phyloP scores from a whole-genome alignment of 768 basidiomycete genomes.

The Termitomyces sp. region DNA sequence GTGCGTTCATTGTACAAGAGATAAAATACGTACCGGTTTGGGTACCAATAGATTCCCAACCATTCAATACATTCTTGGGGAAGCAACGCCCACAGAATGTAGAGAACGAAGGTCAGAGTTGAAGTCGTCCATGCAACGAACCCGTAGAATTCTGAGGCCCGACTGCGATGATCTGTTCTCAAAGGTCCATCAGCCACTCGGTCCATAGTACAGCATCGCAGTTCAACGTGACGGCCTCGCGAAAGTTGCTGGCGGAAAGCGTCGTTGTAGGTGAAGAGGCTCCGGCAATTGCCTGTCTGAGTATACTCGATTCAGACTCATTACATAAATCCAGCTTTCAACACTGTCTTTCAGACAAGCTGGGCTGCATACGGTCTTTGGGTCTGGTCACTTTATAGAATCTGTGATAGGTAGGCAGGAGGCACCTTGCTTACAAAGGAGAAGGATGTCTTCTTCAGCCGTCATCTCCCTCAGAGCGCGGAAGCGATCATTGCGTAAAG shows the following conservation, averaged over 20 bases:
- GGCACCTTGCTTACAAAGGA: not conserved
- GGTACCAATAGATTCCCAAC: constrained; percentile 80
- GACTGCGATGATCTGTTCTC: constrained; percentile 32
- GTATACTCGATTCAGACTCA: not conserved
- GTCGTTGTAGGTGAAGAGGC: not conserved
- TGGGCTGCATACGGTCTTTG: not conserved
- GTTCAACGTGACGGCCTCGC: not conserved
- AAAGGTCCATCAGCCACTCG: not conserved
- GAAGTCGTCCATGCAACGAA: constrained; percentile 85
- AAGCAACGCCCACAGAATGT: constrained; percentile 75
- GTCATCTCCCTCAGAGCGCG: constrained; percentile 31
- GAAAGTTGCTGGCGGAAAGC: not conserved
- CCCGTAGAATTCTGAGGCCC: constrained; percentile 85
- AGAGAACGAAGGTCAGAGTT: constrained; percentile 61
- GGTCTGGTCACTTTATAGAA: not conserved
- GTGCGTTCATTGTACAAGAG: not conserved
- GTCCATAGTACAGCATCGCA: not conserved
- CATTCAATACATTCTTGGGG: constrained; percentile 65
- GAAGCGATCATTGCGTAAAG: constrained; percentile 53
- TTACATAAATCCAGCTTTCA: not conserved
- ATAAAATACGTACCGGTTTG: constrained; percentile 56
- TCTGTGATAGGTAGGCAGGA: not conserved
- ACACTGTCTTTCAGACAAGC: not conserved
- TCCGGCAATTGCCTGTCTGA: not conserved
- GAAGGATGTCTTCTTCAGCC: not conserved